Conservation (phyloP, 805 yeast species). For the Ogataea siamensis region DNA sequence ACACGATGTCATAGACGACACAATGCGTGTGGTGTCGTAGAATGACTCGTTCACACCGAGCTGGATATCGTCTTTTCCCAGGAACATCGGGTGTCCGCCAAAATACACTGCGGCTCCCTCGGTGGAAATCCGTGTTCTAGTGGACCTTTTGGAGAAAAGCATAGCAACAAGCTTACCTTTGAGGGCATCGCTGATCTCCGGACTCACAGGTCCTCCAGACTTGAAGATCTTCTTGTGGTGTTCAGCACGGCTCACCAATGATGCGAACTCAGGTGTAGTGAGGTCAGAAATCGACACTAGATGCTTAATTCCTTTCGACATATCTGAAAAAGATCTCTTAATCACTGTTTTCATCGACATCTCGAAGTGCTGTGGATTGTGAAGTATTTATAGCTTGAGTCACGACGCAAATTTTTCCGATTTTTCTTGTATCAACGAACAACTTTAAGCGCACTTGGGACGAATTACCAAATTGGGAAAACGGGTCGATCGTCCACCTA, state of each 20-base stretch:
- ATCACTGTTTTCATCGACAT: conserved; percentile 9
- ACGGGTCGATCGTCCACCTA: conserved; percentile 12
- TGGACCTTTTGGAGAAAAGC: conserved; percentile 86
- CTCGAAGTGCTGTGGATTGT: neutral
- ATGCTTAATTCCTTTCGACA: conserved; percentile 51
- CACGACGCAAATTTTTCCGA: conserved; percentile 13
- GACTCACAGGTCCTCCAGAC: conserved; percentile 42
- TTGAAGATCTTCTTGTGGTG: conserved; percentile 63
- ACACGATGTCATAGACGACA: conserved; percentile 95
- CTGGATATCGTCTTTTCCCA: conserved; percentile 96
- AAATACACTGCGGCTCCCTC: conserved; percentile 93
- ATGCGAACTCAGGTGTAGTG: conserved; percentile 63
- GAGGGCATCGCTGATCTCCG: conserved; percentile 48
- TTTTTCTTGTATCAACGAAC: conserved; percentile 5
- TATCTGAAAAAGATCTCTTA: conserved; percentile 33
- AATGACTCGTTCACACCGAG: conserved; percentile 91
- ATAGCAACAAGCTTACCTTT: conserved; percentile 81
- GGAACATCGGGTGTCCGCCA: conserved; percentile 95
- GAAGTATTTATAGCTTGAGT: conserved; percentile 8
- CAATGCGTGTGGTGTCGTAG: conserved; percentile 83
- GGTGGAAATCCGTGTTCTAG: conserved; percentile 89
- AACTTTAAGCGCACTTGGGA: conserved; percentile 15
- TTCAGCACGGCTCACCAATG: conserved; percentile 72
- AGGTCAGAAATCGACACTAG: conserved; percentile 80
- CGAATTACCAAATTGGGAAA: conserved; percentile 17